These are phyloP conservation scores for Sclerotiophoma versabilis DNA, from an alignment of 2,329 filamentous ascomycete species.

Conservation along the genomic window DNA sequence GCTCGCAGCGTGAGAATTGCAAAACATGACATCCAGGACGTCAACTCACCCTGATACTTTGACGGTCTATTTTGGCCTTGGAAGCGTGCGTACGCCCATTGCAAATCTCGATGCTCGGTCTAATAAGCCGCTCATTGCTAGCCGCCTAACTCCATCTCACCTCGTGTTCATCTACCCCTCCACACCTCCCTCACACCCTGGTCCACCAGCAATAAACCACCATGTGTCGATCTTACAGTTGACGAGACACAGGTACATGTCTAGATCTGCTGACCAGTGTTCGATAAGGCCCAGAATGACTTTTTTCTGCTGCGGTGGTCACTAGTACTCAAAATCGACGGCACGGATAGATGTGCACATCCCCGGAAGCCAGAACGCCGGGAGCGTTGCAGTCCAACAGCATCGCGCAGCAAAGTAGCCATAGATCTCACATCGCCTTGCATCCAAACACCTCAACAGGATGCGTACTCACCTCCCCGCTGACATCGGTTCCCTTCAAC, in stretches of 20 bases:
- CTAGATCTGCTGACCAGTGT: not conserved
- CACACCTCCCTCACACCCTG: conserved; percentile 1
- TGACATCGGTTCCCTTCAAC: not conserved
- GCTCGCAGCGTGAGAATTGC: not conserved
- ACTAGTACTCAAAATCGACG: not conserved
- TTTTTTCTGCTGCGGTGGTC: not conserved
- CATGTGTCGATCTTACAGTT: conserved; percentile 12
- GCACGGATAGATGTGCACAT: not conserved
- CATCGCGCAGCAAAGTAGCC: not conserved
- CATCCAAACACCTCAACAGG: not conserved
- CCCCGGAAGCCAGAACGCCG: not conserved
- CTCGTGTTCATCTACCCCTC: conserved; percentile 10
- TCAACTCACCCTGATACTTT: not conserved
- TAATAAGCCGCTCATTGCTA: not conserved
- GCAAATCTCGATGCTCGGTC: no score
- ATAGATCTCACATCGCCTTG: not conserved
- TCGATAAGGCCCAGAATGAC: not conserved
- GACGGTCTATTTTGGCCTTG: not conserved
- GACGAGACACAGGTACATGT: not conserved
- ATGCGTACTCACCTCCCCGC: not conserved
- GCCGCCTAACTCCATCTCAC: conserved; percentile 4
- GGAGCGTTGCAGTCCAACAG: not conserved
- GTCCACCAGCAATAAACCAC: not conserved
- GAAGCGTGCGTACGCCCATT: not conserved
- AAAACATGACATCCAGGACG: not conserved